Conservation (phyloP, 208 protist species). For the Trypanosoma rangeli region DNA sequence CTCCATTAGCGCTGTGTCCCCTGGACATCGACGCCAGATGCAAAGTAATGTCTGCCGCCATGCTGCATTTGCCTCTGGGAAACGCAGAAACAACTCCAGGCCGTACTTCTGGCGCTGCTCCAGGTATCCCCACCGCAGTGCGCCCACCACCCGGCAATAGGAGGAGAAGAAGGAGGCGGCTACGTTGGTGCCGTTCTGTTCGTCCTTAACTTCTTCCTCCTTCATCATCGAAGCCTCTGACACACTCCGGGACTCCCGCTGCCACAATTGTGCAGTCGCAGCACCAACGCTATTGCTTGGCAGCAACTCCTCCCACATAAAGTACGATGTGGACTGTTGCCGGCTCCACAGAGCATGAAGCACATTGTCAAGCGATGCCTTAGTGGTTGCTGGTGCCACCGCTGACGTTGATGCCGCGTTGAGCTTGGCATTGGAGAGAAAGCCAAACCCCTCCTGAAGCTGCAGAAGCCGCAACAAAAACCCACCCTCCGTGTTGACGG, state of each 20-base stretch:
- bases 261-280: constrained; percentile 5
- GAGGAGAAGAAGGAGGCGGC: not conserved
- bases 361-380: not conserved
- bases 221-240: not conserved
- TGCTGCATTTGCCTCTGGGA: constrained; percentile 27
- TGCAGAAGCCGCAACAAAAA: constrained; percentile 26
- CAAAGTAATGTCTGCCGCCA: constrained; percentile 58
- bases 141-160: not conserved
- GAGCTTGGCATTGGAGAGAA: constrained; percentile 1
- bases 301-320: constrained; percentile 46
- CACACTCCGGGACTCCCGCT: not conserved
- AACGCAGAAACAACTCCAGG: constrained; percentile 70
- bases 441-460: constrained; percentile 18
- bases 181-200: not conserved
- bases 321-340: constrained; percentile 28
- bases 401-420: not conserved
- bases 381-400: constrained; percentile 2
- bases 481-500: constrained; percentile 20
- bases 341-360: constrained; percentile 26
- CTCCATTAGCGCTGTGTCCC: constrained; percentile 29
- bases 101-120: constrained; percentile 46
- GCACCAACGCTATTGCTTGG: constrained; percentile 16
- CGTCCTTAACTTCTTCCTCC: constrained; percentile 1
- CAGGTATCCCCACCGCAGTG: constrained; percentile 44
- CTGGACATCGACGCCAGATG: constrained; percentile 42